Evolutionary conservation across 2,329 filamentous ascomycete species (phyloP).

Genomic region (Grosmannia huntii): DNA sequence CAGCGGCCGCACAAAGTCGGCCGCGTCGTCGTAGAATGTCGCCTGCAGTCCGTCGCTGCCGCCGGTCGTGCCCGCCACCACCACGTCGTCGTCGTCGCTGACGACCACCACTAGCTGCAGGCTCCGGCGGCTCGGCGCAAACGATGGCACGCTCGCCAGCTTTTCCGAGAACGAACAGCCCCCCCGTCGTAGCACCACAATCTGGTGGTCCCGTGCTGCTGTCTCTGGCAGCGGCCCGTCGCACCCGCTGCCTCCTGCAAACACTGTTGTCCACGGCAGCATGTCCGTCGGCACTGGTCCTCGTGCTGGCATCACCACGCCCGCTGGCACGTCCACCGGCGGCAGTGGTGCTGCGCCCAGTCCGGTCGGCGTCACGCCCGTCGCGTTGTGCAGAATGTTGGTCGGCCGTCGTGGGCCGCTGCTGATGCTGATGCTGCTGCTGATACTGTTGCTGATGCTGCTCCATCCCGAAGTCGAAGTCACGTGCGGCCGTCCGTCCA

Average conservation of each 20-base stretch:
- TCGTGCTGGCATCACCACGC: slow-evolving; percentile 18
- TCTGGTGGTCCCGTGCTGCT: slow-evolving; percentile 47
- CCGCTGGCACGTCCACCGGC: slow-evolving; percentile 26
- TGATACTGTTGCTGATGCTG: neutral
- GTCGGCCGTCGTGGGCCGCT: slow-evolving; percentile 7
- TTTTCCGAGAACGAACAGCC: slow-evolving; percentile 78
- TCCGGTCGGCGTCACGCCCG: slow-evolving; percentile 21
- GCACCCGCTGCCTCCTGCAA: slow-evolving; percentile 59
- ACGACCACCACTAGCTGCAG: slow-evolving; percentile 77
- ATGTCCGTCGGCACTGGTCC: slow-evolving; percentile 24
- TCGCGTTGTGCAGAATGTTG: slow-evolving; percentile 23
- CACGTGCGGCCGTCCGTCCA: slow-evolving; percentile 16
- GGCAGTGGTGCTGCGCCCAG: slow-evolving; percentile 37
- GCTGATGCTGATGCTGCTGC: too few species aligned
- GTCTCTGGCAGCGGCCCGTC: slow-evolving; percentile 38
- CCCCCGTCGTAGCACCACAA: slow-evolving; percentile 73
- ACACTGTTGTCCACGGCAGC: slow-evolving; percentile 59
- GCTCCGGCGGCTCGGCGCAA: slow-evolving; percentile 42
- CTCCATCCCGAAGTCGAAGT: slow-evolving; percentile 7
- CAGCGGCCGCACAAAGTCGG: slow-evolving; percentile 42
- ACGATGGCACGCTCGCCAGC: slow-evolving; percentile 70
- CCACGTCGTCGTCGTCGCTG: slow-evolving; percentile 37
- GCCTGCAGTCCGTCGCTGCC: slow-evolving; percentile 8
- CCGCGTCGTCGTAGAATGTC: slow-evolving; percentile 16
- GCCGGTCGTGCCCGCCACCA: neutral